Evolutionary conservation across 2,329 filamentous ascomycete species (phyloP).

Genomic region (Epichloe bromicola): DNA sequence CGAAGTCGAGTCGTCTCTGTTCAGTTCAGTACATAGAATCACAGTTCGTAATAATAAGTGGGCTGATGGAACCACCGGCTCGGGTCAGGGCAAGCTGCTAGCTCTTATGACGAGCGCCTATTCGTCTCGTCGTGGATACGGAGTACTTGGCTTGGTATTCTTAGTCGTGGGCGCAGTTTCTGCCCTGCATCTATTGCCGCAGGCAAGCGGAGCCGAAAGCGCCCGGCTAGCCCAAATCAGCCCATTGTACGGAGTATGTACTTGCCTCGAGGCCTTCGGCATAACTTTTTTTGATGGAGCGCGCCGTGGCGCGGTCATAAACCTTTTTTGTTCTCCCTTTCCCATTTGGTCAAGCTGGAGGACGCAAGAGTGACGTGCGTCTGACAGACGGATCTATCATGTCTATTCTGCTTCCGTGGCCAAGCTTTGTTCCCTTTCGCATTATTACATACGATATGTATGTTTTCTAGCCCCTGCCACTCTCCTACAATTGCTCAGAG

Average conservation of each 20-base stretch:
- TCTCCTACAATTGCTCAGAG: too few species aligned
- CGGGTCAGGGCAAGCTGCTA: neutral
- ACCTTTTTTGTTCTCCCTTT: neutral
- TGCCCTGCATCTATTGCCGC: neutral
- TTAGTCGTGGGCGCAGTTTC: too few species aligned
- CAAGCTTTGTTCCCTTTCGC: too few species aligned
- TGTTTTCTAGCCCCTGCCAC: neutral
- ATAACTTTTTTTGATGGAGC: neutral
- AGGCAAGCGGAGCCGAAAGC: neutral
- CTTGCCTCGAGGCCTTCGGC: neutral
- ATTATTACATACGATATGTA: too few species aligned
- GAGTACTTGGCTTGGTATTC: neutral
- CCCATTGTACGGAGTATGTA: too few species aligned
- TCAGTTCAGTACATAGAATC: too few species aligned
- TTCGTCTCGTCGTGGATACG: neutral
- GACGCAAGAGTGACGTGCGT: slow-evolving; percentile 3
- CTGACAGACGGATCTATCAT: neutral
- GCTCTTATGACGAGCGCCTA: neutral
- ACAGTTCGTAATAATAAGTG: neutral
- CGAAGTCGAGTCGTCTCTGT: too few species aligned
- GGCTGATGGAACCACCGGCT: neutral
- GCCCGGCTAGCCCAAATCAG: neutral
- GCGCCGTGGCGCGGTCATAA: neutral
- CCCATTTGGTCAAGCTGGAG: neutral
- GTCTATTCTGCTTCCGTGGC: neutral